Evolutionary conservation across 768 basidiomycete species (phyloP), one percentile per base, ranked within the genome.

Genomic region (Suillus decipiens): DNA sequence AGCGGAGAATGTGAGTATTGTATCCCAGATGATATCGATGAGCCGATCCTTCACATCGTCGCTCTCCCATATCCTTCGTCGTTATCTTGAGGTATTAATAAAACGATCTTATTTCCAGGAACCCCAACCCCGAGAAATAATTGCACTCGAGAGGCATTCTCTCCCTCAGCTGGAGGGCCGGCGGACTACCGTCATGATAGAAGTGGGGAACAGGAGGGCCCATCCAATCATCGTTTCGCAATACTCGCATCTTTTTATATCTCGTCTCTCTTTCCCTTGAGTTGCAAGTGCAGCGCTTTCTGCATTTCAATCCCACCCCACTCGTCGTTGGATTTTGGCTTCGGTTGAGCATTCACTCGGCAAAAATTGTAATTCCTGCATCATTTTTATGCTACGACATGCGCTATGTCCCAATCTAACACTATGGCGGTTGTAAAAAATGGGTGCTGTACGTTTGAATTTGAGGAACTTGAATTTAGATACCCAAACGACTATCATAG

Each of bases 1-100:
- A 97, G 84, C 87, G 95, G 81, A 86, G 88, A 81, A 97, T 97
- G 96, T 98, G 79, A 85, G 96, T 92, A 19, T 36, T 69, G 87
- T 91, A 89, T 75, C 76, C 69, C 73, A 72, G 72, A 76, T 92
- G 90, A 89, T 86, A 88, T 92, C 78, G 86, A 82, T 76, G 78
- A 84, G 80, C 75, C 87, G 90, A 56, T 41, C 61, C 51, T 33
- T 61, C 58, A 89, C 89, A 84, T 74, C 92, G 89, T 91, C 89
- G 92, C 89, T 89, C 90, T 92, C 90, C 87, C 94, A 93, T 94
- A 94, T 76, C 64, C 36, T 47, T 62, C 41, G 19, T 42, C 17
- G 8, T 12, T 19, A 19, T 39, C 31, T 37, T 24, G 9, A 45
- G 28, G 12, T 55, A 17, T 19, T 64, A 5, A 34, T 17, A n/a